These are phyloP conservation scores for Davidsoniella eucalypti DNA, from an alignment of 2,329 filamentous ascomycete genomes.

Conservation along the genomic window DNA sequence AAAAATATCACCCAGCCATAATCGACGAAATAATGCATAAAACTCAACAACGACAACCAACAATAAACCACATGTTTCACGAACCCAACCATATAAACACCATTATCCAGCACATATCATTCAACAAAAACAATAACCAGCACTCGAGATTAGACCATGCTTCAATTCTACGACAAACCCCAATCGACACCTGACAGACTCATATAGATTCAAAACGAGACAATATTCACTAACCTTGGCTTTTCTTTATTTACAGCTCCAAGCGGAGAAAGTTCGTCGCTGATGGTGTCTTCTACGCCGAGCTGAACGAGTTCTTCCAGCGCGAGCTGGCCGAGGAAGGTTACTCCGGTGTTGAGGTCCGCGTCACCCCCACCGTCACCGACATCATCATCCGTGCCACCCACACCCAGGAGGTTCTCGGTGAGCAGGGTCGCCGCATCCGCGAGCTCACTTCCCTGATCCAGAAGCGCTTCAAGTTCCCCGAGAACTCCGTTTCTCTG, in stretches of 20 bases:
- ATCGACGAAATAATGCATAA: neutral
- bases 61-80: neutral
- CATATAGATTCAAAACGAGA: neutral
- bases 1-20: too few species aligned
- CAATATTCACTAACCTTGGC: conserved; percentile 10
- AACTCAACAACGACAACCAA: neutral
- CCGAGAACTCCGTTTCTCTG: conserved; percentile 98
- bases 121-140: neutral
- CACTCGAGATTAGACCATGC: neutral
- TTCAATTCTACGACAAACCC: neutral
- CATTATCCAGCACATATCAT: neutral
- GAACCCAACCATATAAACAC: neutral
- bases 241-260: conserved; percentile 38
- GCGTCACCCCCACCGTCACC: conserved; percentile 98
- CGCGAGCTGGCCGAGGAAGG: conserved; percentile 99
- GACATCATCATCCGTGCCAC: conserved; percentile 99
- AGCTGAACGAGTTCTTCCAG: conserved; percentile 99
- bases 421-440: conserved; percentile 99
- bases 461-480: conserved; percentile 99
- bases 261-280: conserved; percentile 91
- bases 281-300: conserved; percentile 99
- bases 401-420: conserved; percentile 99
- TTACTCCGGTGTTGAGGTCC: conserved; percentile 99
- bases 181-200: neutral
- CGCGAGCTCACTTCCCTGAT: conserved; percentile 99